Evolutionary conservation across 768 basidiomycete species (phyloP), one percentile per base, ranked within the genome.

Genomic region (Amanita muscaria): DNA sequence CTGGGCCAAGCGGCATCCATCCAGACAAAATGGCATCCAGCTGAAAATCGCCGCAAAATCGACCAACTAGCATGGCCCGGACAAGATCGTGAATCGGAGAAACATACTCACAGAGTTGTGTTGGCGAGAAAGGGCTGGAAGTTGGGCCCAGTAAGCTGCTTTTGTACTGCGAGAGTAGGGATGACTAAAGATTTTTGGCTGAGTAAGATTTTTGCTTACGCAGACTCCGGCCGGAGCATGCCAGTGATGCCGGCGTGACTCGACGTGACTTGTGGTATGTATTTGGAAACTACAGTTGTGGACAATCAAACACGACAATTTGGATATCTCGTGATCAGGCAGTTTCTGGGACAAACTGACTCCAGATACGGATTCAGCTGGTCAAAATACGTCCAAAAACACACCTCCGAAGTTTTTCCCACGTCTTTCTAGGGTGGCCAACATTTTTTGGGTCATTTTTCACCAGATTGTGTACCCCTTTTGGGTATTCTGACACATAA

Each of bases 11-110:
- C 15, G 1, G 29, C 34, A 48, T 49, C 47, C 29, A 41, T 40
- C 43, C 33, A 47, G 31, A 5, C 27, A 44, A 44, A 49, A 23
- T 47, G 49, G 46, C 53, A 54, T 54, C 56, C 48, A 49, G n/a
- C 40, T 2, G 31, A 16, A 27, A 23, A 39, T 29, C 29, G 19
- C 21, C 36, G 16, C 7, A 23, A 25, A 41, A 22, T 27, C 11
- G 19, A 36, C 18, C n/a, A n/a, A 2, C 10, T 14, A 16, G 12
- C 3, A 23, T 11, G 5, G 14, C 32, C 39, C 12, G 18, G 15
- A 15, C 16, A 10, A 11, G 31, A 18, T 35, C 21, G 8, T 15
- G 16, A 3, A 47, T 21, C 39, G 22, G 6, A 29, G 41, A 15
- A 15, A 15, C 18, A 27, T 19, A 47, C 46, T 47, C 22, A 47